Base-by-base conservation (phyloP, 106 monocot genomes). In the Posidonia australis region DNA sequence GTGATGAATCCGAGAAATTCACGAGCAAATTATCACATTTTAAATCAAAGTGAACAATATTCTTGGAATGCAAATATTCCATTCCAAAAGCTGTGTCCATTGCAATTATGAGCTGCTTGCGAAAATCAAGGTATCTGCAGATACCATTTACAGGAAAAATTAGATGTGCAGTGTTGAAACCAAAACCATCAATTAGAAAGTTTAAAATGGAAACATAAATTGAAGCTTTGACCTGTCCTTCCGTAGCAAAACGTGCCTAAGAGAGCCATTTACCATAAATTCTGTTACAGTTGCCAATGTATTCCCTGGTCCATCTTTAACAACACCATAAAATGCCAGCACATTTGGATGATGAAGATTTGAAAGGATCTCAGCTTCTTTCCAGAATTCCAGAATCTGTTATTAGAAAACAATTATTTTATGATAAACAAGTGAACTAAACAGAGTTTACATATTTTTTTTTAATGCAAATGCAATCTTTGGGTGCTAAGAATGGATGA, bases 21-120 rank as follows among this genome's bases (percentile, higher is more conserved):
- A 92, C 92, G 27, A 92, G 78, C 74, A 92, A 80, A 65, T 92
- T 92, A 70, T 92, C 92, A 62, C 92, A 88, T 74, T 92, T 92
- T 66, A 92, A 69, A 77, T 92, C 92, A 72, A 92, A 92, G 70
- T 92, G 92, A 23, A 92, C 85, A 67, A 92, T 78, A 57, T 82
- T 76, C 66, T 85, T 92, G 0, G 92, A 84, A 70, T 92, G 92
- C 69, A 92, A 58, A 74, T 92, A 92, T 75, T 92, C 92, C 92
- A 92, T 85, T 44, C 92, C 92, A 77, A 92, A 85, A 28, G 92
- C 87, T 23, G 88, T 84, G 82, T 92, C 92, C 84, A 78, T 85
- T 64, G 92, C 92, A 57, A 92, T 78, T 65, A 88, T 80, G 36
- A 92, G 67, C 46, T 80, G 54, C 64, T 85, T 92, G n/a, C 78